Conservation (phyloP, 2,329 filamentous ascomycete genomes). For the Aschersonia sp. region DNA sequence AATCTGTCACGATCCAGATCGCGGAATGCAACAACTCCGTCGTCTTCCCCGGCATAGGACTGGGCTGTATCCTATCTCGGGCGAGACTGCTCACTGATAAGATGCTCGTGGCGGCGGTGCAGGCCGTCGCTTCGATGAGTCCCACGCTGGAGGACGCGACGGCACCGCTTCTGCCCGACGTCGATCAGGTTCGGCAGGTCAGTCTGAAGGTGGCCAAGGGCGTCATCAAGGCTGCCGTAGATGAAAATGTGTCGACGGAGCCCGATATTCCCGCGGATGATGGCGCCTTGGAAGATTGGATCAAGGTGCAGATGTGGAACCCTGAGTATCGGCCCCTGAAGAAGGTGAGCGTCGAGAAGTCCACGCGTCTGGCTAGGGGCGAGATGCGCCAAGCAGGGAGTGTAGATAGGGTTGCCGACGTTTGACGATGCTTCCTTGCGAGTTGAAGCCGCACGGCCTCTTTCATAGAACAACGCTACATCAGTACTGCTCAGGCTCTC, state of each 20-base stretch:
- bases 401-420: constrained; percentile 9
- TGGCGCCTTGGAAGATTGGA: constrained; percentile 52
- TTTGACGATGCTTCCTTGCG: not conserved
- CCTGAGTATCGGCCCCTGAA: constrained; percentile 51
- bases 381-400: constrained; percentile 16
- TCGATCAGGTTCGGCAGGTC: constrained; percentile 58
- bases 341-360: constrained; percentile 34
- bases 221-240: constrained; percentile 57
- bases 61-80: constrained; percentile 61
- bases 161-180: constrained; percentile 60
- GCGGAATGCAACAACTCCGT: constrained; percentile 86
- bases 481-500: too few relatives aligned
- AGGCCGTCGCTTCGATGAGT: constrained; percentile 55
- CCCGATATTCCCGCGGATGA: constrained; percentile 45
- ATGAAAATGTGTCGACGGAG: constrained; percentile 53
- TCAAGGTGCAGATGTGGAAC: constrained; percentile 69
- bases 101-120: constrained; percentile 71
- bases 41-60: constrained; percentile 73
- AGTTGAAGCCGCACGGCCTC: too few relatives aligned
- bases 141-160: constrained; percentile 52
- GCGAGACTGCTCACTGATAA: constrained; percentile 53
- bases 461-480: too few relatives aligned
- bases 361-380: constrained; percentile 39
- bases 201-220: constrained; percentile 64
- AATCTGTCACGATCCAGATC: constrained; percentile 29